Base-by-base conservation (phyloP, 345 rosid genomes). In the Acer saccharum region DNA sequence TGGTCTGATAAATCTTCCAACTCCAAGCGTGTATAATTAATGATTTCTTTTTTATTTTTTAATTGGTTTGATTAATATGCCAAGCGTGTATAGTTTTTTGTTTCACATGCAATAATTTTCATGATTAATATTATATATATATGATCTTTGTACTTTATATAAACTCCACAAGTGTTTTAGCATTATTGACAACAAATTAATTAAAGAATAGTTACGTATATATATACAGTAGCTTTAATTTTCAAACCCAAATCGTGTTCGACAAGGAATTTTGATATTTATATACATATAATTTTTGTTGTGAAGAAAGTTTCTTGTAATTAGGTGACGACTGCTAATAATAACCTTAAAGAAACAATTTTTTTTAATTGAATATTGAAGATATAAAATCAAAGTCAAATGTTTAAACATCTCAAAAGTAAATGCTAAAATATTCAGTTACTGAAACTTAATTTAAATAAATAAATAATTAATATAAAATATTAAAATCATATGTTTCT, bases 371-470 rank as follows among this genome's bases (percentile, higher is more conserved):
- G 35, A 32, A 32, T 32, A 32, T 69, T 3, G 71, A 43, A n/a
- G 29, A 18, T 67, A 39, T 39, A 43, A 67, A 7, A 1, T 8
- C 41, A 27, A 65, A 65, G 69, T 65, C 68, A 44, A n/a, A 68
- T 54, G 58, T 16, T 16, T 4, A 12, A 2, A 4, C 55, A 54
- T 43, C 39, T 39, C 21, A 62, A 79, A 74, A 68, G 65, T 68
- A 68, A 79, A 74, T 79, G 39, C 60, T 69, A 50, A 74, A 74
- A 32, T 46, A 55, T 20, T 68, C 54, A 61, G n/a, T 14, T 58
- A 55, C 68, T 39, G 21, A 57, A 65, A 57, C 17, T 63, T 17
- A 14, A 14, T 52, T 32, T 35, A 35, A 35, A 4, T 35, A 35
- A 35, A 4, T 35, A 35, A 35, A 13, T 50, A 50, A 50, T 2